These are phyloP conservation scores for Leccinum olivaceopallidum DNA, from an alignment of 768 basidiomycete genomes.

Conservation along the genomic window DNA sequence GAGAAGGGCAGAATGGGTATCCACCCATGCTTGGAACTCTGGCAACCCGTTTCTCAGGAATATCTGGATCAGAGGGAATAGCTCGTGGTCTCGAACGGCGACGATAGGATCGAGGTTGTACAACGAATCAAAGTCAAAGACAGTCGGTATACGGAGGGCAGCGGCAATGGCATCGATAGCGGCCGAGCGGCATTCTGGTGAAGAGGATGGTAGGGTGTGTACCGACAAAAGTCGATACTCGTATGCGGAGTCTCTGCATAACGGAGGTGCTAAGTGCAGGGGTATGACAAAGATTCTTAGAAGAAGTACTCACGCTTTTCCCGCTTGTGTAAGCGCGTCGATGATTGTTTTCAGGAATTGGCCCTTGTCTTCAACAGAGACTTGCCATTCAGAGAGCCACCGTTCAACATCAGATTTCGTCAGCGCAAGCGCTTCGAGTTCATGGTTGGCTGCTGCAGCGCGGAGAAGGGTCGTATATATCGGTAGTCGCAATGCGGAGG, in stretches of 20 bases:
- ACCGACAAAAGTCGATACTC: conserved; percentile 65
- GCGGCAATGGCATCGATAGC: conserved; percentile 62
- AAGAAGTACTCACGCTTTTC: conserved; percentile 54
- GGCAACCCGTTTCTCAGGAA: conserved; percentile 65
- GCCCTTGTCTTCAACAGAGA: conserved; percentile 61
- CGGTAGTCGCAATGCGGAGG: conserved; percentile 59
- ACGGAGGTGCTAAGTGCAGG: conserved; percentile 1
- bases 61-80: conserved; percentile 74
- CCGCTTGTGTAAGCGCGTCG: conserved; percentile 55
- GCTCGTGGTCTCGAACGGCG: conserved; percentile 62
- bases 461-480: conserved; percentile 66
- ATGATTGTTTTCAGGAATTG: conserved; percentile 65
- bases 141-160: conserved; percentile 60
- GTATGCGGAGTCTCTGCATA: conserved; percentile 56
- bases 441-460: conserved; percentile 57
- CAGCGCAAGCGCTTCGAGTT: conserved; percentile 62
- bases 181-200: conserved; percentile 50
- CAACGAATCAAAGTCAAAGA: conserved; percentile 81
- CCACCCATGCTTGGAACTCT: conserved; percentile 64
- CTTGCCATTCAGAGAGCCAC: conserved; percentile 57
- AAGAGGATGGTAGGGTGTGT: conserved; percentile 56
- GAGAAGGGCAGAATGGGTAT: conserved; percentile 47
- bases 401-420: conserved; percentile 53
- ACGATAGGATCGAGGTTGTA: conserved; percentile 76
- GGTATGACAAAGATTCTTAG: background rate